phyloP scores from a whole-genome alignment of 768 basidiomycete genomes.

The Kwoniella sp. region DNA sequence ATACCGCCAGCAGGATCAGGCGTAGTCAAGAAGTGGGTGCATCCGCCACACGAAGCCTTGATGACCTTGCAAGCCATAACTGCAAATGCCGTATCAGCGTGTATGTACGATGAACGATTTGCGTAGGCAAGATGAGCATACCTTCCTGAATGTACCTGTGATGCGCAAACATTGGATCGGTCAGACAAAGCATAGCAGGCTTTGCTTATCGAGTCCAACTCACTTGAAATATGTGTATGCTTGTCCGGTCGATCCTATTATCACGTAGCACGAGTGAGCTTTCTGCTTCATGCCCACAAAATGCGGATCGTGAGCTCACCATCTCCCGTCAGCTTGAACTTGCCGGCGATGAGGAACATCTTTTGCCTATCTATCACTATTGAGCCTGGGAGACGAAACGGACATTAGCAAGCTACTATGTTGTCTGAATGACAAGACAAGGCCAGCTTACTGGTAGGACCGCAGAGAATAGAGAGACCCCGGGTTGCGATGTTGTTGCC shows the following conservation, averaged over 20 bases:
- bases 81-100: neutral
- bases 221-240: slow-evolving; percentile 76
- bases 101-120: slow-evolving; percentile 15
- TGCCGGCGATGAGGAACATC: slow-evolving; percentile 56
- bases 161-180: neutral
- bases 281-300: slow-evolving; percentile 6
- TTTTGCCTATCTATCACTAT: slow-evolving; percentile 78
- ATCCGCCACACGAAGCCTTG: slow-evolving; percentile 75
- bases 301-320: slow-evolving; percentile 59
- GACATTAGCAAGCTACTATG: neutral
- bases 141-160: slow-evolving; percentile 79
- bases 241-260: slow-evolving; percentile 79
- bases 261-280: neutral
- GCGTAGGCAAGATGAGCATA: slow-evolving; percentile 61
- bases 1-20: slow-evolving; percentile 72
- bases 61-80: slow-evolving; percentile 76
- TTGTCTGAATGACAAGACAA: neutral
- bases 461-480: slow-evolving; percentile 70
- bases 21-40: slow-evolving; percentile 77
- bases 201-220: neutral
- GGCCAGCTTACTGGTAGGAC: slow-evolving; percentile 66
- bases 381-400: slow-evolving; percentile 32
- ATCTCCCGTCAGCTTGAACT: slow-evolving; percentile 96
- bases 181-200: slow-evolving; percentile 6
- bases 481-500: slow-evolving; percentile 68